Evolutionary conservation across 1,139 yeast genomes (phyloP).

Genomic region (Debaryomyces coudertii): DNA sequence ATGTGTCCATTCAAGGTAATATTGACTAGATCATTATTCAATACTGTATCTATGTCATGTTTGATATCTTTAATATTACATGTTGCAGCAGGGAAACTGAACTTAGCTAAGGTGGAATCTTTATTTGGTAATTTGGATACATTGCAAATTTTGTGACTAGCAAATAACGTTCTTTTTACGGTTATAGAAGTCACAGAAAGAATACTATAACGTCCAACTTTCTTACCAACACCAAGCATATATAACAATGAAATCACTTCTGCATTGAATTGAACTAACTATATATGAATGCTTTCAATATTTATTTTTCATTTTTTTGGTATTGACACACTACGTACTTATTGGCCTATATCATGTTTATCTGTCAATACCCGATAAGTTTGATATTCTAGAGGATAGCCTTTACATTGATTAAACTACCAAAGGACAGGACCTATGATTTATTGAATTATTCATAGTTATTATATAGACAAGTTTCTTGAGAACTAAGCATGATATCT

Average conservation of each 20-base stretch:
- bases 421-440: neutral
- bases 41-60: constrained; percentile 17
- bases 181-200: neutral
- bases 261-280: no score
- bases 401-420: neutral
- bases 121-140: constrained; percentile 26
- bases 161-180: neutral
- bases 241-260: neutral
- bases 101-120: constrained; percentile 31
- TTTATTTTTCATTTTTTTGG: constrained; percentile 4
- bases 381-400: neutral
- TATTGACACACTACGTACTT: neutral
- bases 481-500: constrained; percentile 17
- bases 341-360: neutral
- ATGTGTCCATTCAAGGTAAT: constrained; percentile 77
- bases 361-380: neutral
- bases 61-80: constrained; percentile 30
- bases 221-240: neutral
- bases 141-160: neutral
- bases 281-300: no score
- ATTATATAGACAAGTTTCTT: neutral
- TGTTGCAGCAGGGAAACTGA: constrained; percentile 43
- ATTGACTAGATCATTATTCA: constrained; percentile 14
- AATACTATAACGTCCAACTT: neutral
- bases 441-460: neutral